Evolutionary conservation across 1,284 basidiomycete genomes (phyloP).

Genomic region (Leccinum pseudoinsigne): DNA sequence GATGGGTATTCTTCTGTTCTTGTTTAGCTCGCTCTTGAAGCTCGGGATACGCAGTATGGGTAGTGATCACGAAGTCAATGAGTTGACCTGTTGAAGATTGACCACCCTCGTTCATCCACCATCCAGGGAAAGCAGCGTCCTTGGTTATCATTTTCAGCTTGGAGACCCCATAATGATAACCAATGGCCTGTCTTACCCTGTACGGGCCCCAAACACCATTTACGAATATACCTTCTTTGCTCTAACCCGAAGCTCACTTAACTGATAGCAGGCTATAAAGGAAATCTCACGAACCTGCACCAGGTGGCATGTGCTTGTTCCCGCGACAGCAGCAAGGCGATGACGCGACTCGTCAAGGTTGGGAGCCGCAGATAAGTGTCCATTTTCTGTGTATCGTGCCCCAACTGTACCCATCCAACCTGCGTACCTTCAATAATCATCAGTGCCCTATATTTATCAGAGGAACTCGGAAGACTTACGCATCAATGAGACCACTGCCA

Average conservation of each 20-base stretch:
- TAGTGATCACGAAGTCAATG: conserved; percentile 94
- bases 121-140: not conserved
- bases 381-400: conserved; percentile 66
- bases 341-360: not conserved
- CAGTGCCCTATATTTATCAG: not conserved
- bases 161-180: conserved; percentile 47
- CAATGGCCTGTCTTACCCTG: conserved; percentile 46
- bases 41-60: conserved; percentile 81
- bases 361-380: conserved; percentile 51
- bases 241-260: conserved; percentile 42
- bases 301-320: conserved; percentile 21
- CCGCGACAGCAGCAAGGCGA: not conserved
- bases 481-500: conserved; percentile 94
- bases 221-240: conserved; percentile 82
- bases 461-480: conserved; percentile 44
- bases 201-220: conserved; percentile 98
- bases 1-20: conserved; percentile 57
- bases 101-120: conserved; percentile 95
- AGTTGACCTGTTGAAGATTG: conserved; percentile 99
- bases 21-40: conserved; percentile 61
- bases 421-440: conserved; percentile 65
- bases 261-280: conserved; percentile 3
- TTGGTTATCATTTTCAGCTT: conserved; percentile 30
- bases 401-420: conserved; percentile 99
- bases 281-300: not conserved